Evolutionary conservation across 176 grass and related monocot species (phyloP).

Genomic region (Juncus effusus): DNA sequence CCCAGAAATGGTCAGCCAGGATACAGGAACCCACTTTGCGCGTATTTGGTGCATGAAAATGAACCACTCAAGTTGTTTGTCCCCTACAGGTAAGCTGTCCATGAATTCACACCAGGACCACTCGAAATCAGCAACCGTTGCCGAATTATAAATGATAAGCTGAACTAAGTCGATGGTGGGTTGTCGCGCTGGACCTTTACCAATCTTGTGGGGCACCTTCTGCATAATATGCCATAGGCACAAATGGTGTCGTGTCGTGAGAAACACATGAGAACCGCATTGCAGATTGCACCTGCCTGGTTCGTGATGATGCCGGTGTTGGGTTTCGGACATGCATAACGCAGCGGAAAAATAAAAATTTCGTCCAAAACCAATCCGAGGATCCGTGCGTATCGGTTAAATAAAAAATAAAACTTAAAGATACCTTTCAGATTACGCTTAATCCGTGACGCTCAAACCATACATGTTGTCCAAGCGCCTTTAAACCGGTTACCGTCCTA

Average conservation of each 20-base stretch:
- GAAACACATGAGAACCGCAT: conserved; percentile 63
- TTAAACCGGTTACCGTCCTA: too few relatives aligned
- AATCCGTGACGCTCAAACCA: too few relatives aligned
- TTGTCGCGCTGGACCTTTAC: conserved; percentile 16
- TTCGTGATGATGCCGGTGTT: conserved; percentile 68
- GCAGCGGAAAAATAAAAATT: too few relatives aligned
- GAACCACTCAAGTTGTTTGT: conserved; percentile 63
- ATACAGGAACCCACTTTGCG: conserved; percentile 59
- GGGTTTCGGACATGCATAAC: too few relatives aligned
- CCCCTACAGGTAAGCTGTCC: conserved; percentile 36
- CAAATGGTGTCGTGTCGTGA: conserved; percentile 52
- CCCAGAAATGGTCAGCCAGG: conserved; percentile 68
- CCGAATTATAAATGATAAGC: conserved; percentile 53
- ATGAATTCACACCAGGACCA: conserved; percentile 64
- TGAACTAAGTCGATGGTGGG: conserved; percentile 45
- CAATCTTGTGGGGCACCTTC: conserved; percentile 52
- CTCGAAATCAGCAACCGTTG: conserved; percentile 56
- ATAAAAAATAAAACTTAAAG: too few relatives aligned
- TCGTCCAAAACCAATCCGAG: too few relatives aligned
- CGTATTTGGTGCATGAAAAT: conserved; percentile 50
- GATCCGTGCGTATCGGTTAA: too few relatives aligned
- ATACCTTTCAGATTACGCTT: too few relatives aligned
- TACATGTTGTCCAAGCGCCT: too few relatives aligned
- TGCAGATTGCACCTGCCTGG: conserved; percentile 52
- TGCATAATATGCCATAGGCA: conserved; percentile 65